Evolutionary conservation across 139 green algal species (phyloP).

Genomic region (Auxenochlorella pyrenoidosa): DNA sequence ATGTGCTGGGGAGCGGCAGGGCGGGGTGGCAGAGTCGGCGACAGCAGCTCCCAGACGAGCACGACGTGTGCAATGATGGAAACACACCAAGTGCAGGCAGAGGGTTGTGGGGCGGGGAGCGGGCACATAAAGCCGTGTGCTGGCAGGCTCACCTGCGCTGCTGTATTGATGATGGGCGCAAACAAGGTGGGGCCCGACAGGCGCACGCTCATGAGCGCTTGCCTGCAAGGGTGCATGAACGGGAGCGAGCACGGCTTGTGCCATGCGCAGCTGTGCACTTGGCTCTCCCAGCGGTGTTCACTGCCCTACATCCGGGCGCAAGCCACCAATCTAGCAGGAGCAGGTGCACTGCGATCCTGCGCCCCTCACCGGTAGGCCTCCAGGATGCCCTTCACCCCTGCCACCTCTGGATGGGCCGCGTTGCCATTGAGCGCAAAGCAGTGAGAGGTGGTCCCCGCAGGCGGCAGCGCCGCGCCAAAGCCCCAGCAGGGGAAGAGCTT

Average conservation of each 20-base stretch:
- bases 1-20: too few relatives aligned
- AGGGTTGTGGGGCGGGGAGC: background rate
- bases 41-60: background rate
- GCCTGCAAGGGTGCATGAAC: constrained; percentile 35
- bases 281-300: too few relatives aligned
- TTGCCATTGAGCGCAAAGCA: constrained; percentile 57
- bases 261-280: too few relatives aligned
- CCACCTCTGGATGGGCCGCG: constrained; percentile 34
- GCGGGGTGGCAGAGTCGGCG: too few relatives aligned
- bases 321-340: background rate
- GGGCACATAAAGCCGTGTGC: too few relatives aligned
- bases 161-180: constrained; percentile 49
- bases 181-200: constrained; percentile 64
- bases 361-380: constrained; percentile 42
- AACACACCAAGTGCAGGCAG: background rate
- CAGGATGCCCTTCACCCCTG: constrained; percentile 49
- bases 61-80: background rate
- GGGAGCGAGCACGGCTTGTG: too few relatives aligned
- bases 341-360: background rate
- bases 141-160: background rate
- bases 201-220: constrained; percentile 35
- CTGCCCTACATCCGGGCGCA: too few relatives aligned
- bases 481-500: constrained; percentile 51
- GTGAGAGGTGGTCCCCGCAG: constrained; percentile 38
- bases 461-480: constrained; percentile 53